Evolutionary conservation across 345 rosid species (phyloP).

Genomic region (Psidium friedrichsthalianum): DNA sequence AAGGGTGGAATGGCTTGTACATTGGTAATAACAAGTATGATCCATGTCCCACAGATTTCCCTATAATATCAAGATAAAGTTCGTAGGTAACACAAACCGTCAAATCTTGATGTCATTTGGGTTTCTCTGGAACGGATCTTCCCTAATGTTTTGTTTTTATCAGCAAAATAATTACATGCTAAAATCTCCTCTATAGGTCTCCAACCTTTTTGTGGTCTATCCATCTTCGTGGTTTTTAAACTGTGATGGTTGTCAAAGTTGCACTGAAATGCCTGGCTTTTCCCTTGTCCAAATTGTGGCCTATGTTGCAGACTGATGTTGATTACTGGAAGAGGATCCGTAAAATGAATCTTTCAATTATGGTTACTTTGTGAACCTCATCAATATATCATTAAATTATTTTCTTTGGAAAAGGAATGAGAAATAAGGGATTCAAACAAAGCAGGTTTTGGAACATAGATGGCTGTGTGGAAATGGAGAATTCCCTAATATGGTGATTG

Average conservation of each 20-base stretch:
- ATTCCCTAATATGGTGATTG: not conserved
- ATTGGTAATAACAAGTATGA: conserved; percentile 62
- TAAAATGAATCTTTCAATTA: not conserved
- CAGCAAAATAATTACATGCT: not conserved
- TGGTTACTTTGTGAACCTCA: not conserved
- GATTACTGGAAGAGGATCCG: not conserved
- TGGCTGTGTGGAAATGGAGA: not conserved
- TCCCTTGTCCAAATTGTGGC: not conserved
- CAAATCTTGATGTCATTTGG: not conserved
- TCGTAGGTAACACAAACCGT: not conserved
- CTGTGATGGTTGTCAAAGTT: not conserved
- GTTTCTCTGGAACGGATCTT: not conserved
- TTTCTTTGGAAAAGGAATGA: not conserved
- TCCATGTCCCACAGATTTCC: not conserved
- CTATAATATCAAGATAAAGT: not conserved
- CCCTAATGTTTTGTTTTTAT: not conserved
- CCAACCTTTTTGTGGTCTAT: not conserved
- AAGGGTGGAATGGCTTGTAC: conserved; percentile 75
- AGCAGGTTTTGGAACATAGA: not conserved
- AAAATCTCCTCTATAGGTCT: not conserved
- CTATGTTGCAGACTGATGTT: not conserved
- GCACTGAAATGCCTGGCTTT: not conserved
- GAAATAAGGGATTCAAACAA: not conserved
- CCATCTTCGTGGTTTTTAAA: not conserved
- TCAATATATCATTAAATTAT: not conserved